These are phyloP conservation scores for Candida awuae DNA, from an alignment of 805 yeast genomes.

Conservation along the genomic window DNA sequence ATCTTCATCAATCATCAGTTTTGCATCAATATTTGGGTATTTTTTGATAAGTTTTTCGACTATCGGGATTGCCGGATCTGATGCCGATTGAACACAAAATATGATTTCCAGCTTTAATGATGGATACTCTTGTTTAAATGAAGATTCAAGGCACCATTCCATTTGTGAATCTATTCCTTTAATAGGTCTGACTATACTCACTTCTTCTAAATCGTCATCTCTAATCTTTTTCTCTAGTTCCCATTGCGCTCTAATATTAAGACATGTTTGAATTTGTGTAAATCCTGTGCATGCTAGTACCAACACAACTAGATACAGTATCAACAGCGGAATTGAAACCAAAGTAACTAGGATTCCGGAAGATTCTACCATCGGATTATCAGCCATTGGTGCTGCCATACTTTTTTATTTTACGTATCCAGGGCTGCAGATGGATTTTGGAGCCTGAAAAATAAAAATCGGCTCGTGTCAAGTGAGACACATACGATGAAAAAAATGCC, in stretches of 20 bases:
- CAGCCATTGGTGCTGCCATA: no score
- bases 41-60: constrained; percentile 41
- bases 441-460: no score
- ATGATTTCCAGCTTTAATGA: constrained; percentile 51
- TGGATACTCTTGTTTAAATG: constrained; percentile 65
- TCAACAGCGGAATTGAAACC: constrained; percentile 10
- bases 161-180: constrained; percentile 80
- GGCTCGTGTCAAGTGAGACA: no score
- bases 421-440: no score
- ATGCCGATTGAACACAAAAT: constrained; percentile 60
- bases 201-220: constrained; percentile 46
- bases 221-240: constrained; percentile 15
- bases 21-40: constrained; percentile 52
- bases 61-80: constrained; percentile 59
- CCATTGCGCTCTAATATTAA: constrained; percentile 16
- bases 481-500: no score
- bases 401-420: neutral
- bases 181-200: constrained; percentile 72
- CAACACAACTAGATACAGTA: constrained; percentile 26
- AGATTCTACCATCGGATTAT: no score
- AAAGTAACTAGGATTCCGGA: neutral
- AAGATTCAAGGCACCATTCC: constrained; percentile 55
- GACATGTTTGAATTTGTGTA: constrained; percentile 19
- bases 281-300: constrained; percentile 25
- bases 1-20: constrained; percentile 43